Evolutionary conservation across 352 stramenopile genomes (phyloP).

Genomic region (Pythium coloratum): DNA sequence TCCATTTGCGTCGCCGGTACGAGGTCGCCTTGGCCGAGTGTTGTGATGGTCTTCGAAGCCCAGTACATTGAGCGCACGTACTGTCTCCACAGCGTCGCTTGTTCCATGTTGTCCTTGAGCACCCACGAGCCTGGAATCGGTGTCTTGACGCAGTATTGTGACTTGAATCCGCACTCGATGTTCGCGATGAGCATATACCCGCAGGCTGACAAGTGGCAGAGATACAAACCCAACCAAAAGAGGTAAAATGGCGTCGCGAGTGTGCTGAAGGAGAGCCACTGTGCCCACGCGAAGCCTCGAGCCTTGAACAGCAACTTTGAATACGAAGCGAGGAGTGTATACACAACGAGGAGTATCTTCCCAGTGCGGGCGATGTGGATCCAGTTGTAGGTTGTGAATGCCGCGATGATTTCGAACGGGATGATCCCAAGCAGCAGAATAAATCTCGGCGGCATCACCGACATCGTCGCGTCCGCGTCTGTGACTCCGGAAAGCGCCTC

Average conservation of each 20-base stretch:
- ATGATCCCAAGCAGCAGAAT: not conserved
- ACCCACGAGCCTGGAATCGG: constrained; percentile 52
- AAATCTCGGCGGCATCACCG: not conserved
- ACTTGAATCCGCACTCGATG: constrained; percentile 29
- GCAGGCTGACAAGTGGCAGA: constrained; percentile 53
- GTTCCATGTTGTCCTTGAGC: constrained; percentile 53
- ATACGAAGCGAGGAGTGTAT: not conserved
- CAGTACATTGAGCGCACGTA: constrained; percentile 67
- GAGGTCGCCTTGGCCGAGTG: constrained; percentile 66
- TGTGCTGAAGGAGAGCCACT: constrained; percentile 51
- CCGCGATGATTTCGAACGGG: constrained; percentile 12
- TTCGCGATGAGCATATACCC: constrained; percentile 63
- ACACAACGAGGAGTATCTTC: constrained; percentile 13
- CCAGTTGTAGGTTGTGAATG: constrained; percentile 16
- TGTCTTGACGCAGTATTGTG: constrained; percentile 24
- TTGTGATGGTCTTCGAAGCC: constrained; percentile 68
- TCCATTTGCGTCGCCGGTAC: constrained; percentile 56
- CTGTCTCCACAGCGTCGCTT: constrained; percentile 37
- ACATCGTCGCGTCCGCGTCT: not conserved
- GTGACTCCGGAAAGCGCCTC: not conserved
- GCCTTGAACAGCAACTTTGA: constrained; percentile 24
- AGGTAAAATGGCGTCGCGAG: constrained; percentile 44
- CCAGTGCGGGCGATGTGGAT: constrained; percentile 24
- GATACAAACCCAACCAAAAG: constrained; percentile 51
- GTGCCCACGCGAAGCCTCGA: constrained; percentile 23